Conservation (phyloP, 106 monocot genomes). For the Allium sativum region DNA sequence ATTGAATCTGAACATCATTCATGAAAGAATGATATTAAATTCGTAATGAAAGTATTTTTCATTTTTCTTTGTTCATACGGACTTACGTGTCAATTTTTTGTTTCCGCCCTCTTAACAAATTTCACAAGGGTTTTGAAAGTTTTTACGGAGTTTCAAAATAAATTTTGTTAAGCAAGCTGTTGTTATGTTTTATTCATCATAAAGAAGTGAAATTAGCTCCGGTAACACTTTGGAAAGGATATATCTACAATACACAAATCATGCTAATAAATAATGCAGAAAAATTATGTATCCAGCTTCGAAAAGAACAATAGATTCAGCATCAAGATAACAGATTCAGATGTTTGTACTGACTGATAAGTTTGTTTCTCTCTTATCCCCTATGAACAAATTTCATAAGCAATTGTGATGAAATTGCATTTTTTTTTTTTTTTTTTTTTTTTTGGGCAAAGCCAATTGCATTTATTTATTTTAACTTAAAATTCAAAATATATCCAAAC, state of each 20-base stretch:
- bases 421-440: no score
- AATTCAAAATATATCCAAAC: no score
- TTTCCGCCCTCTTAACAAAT: background rate
- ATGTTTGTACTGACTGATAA: background rate
- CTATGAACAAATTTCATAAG: background rate
- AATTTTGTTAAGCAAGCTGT: background rate
- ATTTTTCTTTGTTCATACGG: background rate
- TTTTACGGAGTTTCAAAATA: background rate
- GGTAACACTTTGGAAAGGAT: background rate
- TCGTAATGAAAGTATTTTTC: background rate
- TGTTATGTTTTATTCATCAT: background rate
- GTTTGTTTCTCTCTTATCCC: background rate
- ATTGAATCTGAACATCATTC: background rate
- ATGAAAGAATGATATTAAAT: background rate
- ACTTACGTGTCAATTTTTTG: background rate
- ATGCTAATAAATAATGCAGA: background rate
- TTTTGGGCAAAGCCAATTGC: no score
- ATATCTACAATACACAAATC: background rate
- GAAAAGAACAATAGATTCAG: slow-evolving; percentile 36
- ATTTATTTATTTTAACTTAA: no score
- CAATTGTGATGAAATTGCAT: no score
- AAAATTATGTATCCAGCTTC: slow-evolving; percentile 13
- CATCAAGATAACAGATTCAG: slow-evolving; percentile 40
- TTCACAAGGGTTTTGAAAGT: background rate
- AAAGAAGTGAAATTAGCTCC: background rate